Conservation (phyloP, 2,329 filamentous ascomycete genomes). For the Penicillium sp. region DNA sequence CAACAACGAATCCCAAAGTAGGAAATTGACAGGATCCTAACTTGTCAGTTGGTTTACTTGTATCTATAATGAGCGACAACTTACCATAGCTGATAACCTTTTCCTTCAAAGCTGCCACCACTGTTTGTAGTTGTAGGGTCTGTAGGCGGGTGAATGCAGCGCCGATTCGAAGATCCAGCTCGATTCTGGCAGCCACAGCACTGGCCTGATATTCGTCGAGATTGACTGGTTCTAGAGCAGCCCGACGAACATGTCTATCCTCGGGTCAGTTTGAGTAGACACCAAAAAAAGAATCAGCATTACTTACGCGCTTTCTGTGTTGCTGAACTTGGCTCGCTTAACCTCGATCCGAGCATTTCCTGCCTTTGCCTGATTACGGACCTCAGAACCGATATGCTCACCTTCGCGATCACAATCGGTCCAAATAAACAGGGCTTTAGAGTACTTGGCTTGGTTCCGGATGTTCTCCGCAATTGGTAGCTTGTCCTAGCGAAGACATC, state of each 20-base stretch:
- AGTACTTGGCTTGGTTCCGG: conserved; percentile 68
- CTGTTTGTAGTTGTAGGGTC: conserved; percentile 69
- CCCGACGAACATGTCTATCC: conserved; percentile 75
- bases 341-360: conserved; percentile 73
- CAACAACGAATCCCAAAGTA: conserved; percentile 93
- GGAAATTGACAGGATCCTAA: conserved; percentile 91
- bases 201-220: conserved; percentile 84
- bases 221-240: conserved; percentile 71
- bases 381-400: conserved; percentile 91
- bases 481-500: conserved; percentile 61
- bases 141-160: conserved; percentile 89
- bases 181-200: conserved; percentile 84
- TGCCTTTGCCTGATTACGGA: conserved; percentile 73
- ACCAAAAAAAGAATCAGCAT: background rate
- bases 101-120: conserved; percentile 66
- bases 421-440: conserved; percentile 87
- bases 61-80: conserved; percentile 6
- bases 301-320: conserved; percentile 82
- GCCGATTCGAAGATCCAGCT: conserved; percentile 88
- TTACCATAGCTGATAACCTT: conserved; percentile 77
- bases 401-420: conserved; percentile 98
- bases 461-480: conserved; percentile 82
- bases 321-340: conserved; percentile 88
- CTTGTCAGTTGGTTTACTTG: background rate
- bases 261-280: background rate